phyloP scores from a whole-genome alignment of 1,284 basidiomycete species.

The Exobasidium rhododendri region DNA sequence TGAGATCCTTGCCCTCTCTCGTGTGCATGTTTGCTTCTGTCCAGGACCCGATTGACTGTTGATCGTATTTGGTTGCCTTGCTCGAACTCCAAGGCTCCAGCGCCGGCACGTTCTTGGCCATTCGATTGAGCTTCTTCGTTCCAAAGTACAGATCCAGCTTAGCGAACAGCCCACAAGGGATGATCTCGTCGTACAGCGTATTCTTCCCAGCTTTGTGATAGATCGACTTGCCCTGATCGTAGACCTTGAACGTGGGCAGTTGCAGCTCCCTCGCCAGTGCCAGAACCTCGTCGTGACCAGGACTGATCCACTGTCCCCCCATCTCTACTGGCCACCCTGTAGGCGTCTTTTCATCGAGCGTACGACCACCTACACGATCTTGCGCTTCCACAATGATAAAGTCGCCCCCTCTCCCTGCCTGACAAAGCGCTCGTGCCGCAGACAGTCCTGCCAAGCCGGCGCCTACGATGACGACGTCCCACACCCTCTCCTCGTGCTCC shows the following conservation, averaged over 20 bases:
- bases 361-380: slow-evolving; percentile 1
- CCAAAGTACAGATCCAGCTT: slow-evolving; percentile 26
- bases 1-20: slow-evolving; percentile 22
- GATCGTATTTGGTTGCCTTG: slow-evolving; percentile 24
- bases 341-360: background rate
- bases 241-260: slow-evolving; percentile 43
- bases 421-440: background rate
- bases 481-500: no score
- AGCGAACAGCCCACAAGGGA: slow-evolving; percentile 25
- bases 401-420: background rate
- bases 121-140: slow-evolving; percentile 29
- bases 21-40: slow-evolving; percentile 30
- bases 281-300: slow-evolving; percentile 58
- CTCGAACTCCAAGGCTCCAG: slow-evolving; percentile 19
- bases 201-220: slow-evolving; percentile 25
- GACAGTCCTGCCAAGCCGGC: background rate
- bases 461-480: slow-evolving; percentile 6
- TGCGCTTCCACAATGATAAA: background rate
- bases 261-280: slow-evolving; percentile 55
- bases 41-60: slow-evolving; percentile 29
- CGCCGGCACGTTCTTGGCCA: slow-evolving; percentile 23
- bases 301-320: slow-evolving; percentile 60
- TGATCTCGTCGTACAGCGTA: slow-evolving; percentile 25
- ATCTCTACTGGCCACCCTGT: slow-evolving; percentile 45
- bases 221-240: slow-evolving; percentile 25